Percentiles rank a stretch among this genome's conserved stretches.
Evolutionary conservation across 208 protist genomes (phyloP).

Genomic region (Phytomonas sp.): DNA sequence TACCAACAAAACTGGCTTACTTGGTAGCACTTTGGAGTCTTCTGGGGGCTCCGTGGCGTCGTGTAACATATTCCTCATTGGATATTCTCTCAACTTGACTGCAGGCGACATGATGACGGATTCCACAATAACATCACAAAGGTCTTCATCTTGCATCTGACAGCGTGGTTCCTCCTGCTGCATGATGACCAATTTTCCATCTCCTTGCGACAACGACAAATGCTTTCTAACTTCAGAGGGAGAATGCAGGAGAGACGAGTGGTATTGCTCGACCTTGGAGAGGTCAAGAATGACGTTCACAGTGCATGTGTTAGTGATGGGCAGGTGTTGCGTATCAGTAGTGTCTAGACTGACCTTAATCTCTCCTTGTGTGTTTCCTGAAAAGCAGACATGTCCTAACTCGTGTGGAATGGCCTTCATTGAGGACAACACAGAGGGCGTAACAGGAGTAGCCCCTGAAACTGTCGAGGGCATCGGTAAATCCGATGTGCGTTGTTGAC

Average conservation of each 20-base stretch:
- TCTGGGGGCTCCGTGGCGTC: neutral
- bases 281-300: neutral
- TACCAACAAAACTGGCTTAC: neutral
- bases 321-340: neutral
- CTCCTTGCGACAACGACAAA: neutral
- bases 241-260: neutral
- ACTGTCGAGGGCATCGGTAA: neutral
- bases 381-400: neutral
- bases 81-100: neutral
- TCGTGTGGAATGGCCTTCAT: neutral
- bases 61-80: neutral
- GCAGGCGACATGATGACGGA: neutral
- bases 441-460: neutral
- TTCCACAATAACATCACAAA: slow-evolving; percentile 1
- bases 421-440: neutral
- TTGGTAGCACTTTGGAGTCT: neutral
- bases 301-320: neutral
- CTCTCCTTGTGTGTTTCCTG: neutral
- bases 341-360: neutral
- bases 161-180: neutral
- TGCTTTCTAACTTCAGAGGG: neutral
- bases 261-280: neutral
- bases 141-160: neutral
- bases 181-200: neutral
- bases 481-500: neutral